phyloP scores from a whole-genome alignment of 306 rosid species.

The Ceratonia siliqua region DNA sequence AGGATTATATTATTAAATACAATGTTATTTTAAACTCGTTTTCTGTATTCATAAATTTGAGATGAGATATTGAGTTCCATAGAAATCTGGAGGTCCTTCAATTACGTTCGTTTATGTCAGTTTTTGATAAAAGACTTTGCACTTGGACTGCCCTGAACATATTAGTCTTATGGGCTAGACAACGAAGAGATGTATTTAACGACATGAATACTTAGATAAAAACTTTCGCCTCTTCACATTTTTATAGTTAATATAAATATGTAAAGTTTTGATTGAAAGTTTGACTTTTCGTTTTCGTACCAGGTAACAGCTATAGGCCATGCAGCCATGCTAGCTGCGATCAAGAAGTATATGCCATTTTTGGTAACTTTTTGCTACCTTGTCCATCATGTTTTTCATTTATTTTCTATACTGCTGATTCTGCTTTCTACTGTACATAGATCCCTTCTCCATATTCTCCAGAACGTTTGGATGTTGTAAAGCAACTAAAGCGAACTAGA shows the following conservation, averaged over 20 bases:
- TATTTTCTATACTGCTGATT: slow-evolving; percentile 8
- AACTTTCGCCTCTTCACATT: too few species aligned
- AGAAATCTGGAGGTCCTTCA: not conserved
- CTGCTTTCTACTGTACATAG: slow-evolving; percentile 36
- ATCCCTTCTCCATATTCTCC: slow-evolving; percentile 71
- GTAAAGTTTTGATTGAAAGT: not conserved
- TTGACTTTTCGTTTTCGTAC: slow-evolving; percentile 1
- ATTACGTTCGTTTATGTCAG: not conserved
- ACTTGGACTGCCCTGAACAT: not conserved
- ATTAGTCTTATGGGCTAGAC: not conserved
- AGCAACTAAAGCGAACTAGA: slow-evolving; percentile 61
- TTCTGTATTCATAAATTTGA: not conserved
- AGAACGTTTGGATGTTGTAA: slow-evolving; percentile 61
- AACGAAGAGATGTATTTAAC: not conserved
- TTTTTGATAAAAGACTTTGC: not conserved
- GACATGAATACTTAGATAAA: not conserved
- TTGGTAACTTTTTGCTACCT: slow-evolving; percentile 44
- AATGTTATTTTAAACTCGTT: not conserved
- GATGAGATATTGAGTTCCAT: not conserved
- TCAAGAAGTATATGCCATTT: slow-evolving; percentile 63
- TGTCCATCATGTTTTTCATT: not conserved
- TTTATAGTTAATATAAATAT: not conserved
- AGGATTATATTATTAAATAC: not conserved
- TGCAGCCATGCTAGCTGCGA: slow-evolving; percentile 73
- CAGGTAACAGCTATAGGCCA: slow-evolving; percentile 72